phyloP scores from a whole-genome alignment of 352 stramenopile species.

The Phytopythium mirpurense region DNA sequence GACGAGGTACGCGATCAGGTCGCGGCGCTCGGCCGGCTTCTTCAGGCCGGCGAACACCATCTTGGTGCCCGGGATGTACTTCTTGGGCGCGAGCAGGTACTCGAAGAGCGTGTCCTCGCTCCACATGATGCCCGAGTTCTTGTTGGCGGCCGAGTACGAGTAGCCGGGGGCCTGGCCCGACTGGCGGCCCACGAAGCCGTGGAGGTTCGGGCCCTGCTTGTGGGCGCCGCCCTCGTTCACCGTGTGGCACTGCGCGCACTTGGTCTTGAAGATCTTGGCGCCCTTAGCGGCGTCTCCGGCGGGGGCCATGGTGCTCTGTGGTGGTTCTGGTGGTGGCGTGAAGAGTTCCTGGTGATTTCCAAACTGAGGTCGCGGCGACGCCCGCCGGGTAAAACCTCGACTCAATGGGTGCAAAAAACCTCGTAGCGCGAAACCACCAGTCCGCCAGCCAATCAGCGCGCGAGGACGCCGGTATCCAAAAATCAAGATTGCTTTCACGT shows the following conservation, averaged over 20 bases:
- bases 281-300: constrained; percentile 80
- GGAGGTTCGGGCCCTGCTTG: constrained; percentile 99
- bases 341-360: constrained; percentile 36
- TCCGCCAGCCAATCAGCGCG: neutral
- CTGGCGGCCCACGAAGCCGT: constrained; percentile 95
- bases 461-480: neutral
- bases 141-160: constrained; percentile 98
- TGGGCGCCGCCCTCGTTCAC: constrained; percentile 87
- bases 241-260: constrained; percentile 95
- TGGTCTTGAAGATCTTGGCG: constrained; percentile 97
- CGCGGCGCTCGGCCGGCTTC: constrained; percentile 95
- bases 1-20: constrained; percentile 99
- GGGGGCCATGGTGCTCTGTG: neutral
- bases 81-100: constrained; percentile 99
- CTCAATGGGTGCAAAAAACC: neutral
- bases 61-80: constrained; percentile 99
- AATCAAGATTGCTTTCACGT: too few relatives aligned
- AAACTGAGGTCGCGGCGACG: constrained; percentile 27
- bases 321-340: constrained; percentile 27
- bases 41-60: constrained; percentile 99
- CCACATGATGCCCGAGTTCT: constrained; percentile 97
- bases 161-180: constrained; percentile 96
- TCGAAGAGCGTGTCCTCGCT: constrained; percentile 97
- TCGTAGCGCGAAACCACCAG: neutral
- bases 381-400: constrained; percentile 7